These are phyloP conservation scores for Tetrapyrgos nigripes DNA, from an alignment of 1,284 basidiomycete genomes.

Conservation along the genomic window DNA sequence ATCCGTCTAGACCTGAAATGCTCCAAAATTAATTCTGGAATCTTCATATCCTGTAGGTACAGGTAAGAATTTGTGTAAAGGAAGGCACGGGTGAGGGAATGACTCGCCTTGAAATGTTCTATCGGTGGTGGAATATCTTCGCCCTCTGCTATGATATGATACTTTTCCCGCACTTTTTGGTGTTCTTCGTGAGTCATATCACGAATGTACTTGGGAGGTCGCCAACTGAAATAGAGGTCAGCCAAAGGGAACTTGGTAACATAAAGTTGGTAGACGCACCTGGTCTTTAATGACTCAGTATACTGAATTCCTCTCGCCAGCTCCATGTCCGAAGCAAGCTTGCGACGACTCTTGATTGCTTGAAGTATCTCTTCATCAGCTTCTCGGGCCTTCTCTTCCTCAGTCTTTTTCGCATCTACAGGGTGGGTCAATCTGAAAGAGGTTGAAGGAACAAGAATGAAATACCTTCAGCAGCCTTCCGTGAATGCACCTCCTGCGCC, in stretches of 20 bases:
- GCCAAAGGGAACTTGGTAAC: conserved; percentile 5
- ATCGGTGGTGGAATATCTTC: conserved; percentile 95
- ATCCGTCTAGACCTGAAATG: conserved; percentile 90
- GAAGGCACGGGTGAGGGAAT: background rate
- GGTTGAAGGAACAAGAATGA: conserved; percentile 20
- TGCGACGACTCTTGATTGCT: conserved; percentile 90
- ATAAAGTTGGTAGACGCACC: conserved; percentile 51
- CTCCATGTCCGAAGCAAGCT: conserved; percentile 92
- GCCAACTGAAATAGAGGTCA: conserved; percentile 67
- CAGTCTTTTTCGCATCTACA: conserved; percentile 86
- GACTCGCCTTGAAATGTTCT: conserved; percentile 81
- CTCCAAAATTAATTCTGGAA: conserved; percentile 84
- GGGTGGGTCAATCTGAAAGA: conserved; percentile 9
- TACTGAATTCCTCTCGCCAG: conserved; percentile 93
- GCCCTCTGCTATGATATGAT: conserved; percentile 93
- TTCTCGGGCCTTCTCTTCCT: conserved; percentile 84
- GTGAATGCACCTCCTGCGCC: conserved; percentile 90
- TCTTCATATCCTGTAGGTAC: conserved; percentile 89
- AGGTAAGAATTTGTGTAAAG: conserved; percentile 18
- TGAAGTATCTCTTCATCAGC: conserved; percentile 90
- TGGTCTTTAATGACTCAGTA: conserved; percentile 85
- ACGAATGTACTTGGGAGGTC: conserved; percentile 85
- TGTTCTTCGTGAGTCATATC: conserved; percentile 75
- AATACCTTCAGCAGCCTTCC: conserved; percentile 82
- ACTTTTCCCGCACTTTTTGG: conserved; percentile 82